These are phyloP conservation scores for Ophiostoma angusticollis DNA, from an alignment of 2,329 filamentous ascomycete species.

Conservation along the genomic window DNA sequence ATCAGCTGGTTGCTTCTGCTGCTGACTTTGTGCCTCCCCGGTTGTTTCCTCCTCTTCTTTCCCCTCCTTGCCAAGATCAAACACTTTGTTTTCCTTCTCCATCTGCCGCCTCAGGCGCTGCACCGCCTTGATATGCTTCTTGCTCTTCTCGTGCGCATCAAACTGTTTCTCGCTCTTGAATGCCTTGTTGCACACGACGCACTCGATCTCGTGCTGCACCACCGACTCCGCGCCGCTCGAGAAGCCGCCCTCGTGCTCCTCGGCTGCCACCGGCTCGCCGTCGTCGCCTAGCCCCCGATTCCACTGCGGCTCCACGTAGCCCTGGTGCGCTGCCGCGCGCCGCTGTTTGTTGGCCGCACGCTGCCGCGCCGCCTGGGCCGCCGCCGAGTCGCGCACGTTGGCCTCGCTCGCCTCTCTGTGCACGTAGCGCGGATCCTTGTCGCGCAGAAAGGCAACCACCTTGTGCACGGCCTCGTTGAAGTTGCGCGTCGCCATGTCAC, in stretches of 20 bases:
- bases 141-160: conserved; percentile 86
- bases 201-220: conserved; percentile 49
- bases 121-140: conserved; percentile 84
- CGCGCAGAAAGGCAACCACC: conserved; percentile 76
- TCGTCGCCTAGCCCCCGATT: conserved; percentile 45
- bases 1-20: neutral
- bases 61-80: conserved; percentile 30
- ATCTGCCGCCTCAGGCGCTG: conserved; percentile 71
- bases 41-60: neutral
- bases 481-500: conserved; percentile 71
- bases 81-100: conserved; percentile 59
- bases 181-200: conserved; percentile 61
- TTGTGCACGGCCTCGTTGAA: conserved; percentile 89
- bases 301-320: conserved; percentile 62
- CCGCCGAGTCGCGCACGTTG: conserved; percentile 66
- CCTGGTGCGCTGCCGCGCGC: conserved; percentile 30
- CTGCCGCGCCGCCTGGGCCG: conserved; percentile 72
- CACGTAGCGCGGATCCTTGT: conserved; percentile 77
- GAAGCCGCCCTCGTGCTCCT: conserved; percentile 38
- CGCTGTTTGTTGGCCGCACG: conserved; percentile 71
- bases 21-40: neutral
- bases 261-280: conserved; percentile 38
- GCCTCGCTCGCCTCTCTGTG: conserved; percentile 65
- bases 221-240: conserved; percentile 45
- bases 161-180: conserved; percentile 92